Base-by-base conservation (phyloP, 176 grass and related monocot genomes). In the Oryza punctata region DNA sequence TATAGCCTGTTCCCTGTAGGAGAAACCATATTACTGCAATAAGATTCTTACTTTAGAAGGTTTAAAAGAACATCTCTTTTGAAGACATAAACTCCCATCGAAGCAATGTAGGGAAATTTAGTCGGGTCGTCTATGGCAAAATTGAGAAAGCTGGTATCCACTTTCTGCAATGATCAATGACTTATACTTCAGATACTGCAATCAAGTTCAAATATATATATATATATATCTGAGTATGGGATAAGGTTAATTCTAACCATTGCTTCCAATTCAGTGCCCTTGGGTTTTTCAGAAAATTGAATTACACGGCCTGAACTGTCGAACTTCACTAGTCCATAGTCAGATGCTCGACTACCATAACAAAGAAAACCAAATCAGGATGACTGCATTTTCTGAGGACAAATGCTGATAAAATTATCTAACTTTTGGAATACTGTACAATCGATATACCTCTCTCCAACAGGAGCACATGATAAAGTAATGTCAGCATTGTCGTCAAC, bases 11-110 rank as follows among this genome's bases (percentile, higher is more conserved):
- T 6, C 37, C 37, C 37, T 38, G 32, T 24, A 85, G 73, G 24
- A 69, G 15, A 78, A 78, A 61, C n/a, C 2, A 2, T 26, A 54
- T 45, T 16, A 21, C 38, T 37, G n/a, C 32, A 44, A 46, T 9
- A 6, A 61, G 7, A 45, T 15, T 76, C 73, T 81, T 92, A 92
- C 93, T 72, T 92, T 11, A 95, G 90, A 78, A 95, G 93, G 63
- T 90, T 86, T 15, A 92, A 47, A 16, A 95, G 82, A 57, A 88
- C 84, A 30, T 95, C 87, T 84, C 85, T 85, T 82, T 86, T 95
- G 60, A 95, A 95, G 49, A 92, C 85, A 75, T 95, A 95, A 23
- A 95, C 93, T 78, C 90, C 93, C 93, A 88, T 95, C 0, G 93
- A 95, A 29, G 90, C 93, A 60, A 95, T 92, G 64, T 95, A 95